Evolutionary conservation across 345 rosid species (phyloP).

Genomic region (Reutealis trisperma): DNA sequence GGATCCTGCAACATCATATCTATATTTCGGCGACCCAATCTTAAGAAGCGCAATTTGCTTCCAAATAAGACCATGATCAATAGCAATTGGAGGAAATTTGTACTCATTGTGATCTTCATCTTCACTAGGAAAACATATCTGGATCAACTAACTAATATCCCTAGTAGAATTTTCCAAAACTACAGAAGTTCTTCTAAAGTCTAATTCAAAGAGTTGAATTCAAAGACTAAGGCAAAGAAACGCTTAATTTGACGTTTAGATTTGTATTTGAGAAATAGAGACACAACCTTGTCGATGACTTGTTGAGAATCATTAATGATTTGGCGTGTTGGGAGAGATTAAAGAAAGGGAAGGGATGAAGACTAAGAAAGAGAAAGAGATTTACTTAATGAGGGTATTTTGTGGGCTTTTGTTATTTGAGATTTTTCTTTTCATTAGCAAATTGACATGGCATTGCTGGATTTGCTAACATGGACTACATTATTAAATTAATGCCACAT

Average conservation of each 20-base stretch:
- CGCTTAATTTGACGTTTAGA: constrained; percentile 74
- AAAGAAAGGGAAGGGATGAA: no score
- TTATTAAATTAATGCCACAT: no score
- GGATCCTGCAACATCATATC: constrained; percentile 75
- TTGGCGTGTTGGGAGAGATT: constrained; percentile 82
- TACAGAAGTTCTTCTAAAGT: constrained; percentile 67
- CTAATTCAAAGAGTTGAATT: no score
- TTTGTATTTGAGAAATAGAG: constrained; percentile 67
- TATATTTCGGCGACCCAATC: constrained; percentile 59
- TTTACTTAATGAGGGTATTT: no score
- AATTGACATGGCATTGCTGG: no score
- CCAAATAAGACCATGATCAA: constrained; percentile 88
- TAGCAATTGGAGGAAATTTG: constrained; percentile 90
- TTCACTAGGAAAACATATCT: constrained; percentile 67
- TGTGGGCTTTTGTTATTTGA: no score
- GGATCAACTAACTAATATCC: constrained; percentile 85
- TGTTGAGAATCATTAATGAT: constrained; percentile 82
- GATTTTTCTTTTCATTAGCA: no score
- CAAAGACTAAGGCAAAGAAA: constrained; percentile 70
- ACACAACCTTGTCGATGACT: constrained; percentile 73
- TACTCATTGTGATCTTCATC: constrained; percentile 47
- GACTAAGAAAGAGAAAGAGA: no score
- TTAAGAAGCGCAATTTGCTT: constrained; percentile 76
- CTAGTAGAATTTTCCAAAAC: constrained; percentile 82
- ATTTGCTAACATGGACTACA: no score